A percentile compares a stretch with the other conserved stretches of the same genome.
Conservation (phyloP, 1,139 yeast genomes). For the Magnusiomyces suaveolens region DNA sequence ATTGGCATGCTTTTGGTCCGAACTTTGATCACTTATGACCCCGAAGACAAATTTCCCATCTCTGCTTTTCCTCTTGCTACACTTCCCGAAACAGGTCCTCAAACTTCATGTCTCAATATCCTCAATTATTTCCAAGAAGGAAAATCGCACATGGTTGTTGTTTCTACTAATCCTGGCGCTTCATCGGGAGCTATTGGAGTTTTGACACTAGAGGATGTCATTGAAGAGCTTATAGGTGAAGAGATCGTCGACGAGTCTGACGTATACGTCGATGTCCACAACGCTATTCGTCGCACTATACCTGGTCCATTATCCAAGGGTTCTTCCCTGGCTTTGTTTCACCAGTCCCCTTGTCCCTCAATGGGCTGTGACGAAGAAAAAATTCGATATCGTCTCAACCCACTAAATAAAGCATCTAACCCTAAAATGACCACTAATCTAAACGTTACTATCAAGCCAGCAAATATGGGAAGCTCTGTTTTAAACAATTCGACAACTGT, state of each 20-base stretch:
- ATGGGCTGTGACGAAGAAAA: conserved; percentile 23
- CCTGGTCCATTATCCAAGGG: conserved; percentile 81
- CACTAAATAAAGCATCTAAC: conserved; percentile 63
- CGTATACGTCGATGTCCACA: conserved; percentile 83
- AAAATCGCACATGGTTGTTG: conserved; percentile 93
- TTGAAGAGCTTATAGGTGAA: conserved; percentile 94
- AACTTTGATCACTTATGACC: conserved; percentile 88
- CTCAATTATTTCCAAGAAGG: conserved; percentile 96
- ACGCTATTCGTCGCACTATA: conserved; percentile 60
- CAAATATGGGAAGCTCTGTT: conserved; percentile 1
- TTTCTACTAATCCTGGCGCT: conserved; percentile 78
- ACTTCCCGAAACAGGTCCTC: conserved; percentile 85
- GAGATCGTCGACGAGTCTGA: conserved; percentile 97
- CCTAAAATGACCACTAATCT: conserved; percentile 67
- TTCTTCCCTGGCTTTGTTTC: background rate
- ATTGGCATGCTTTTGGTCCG: conserved; percentile 92
- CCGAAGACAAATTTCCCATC: conserved; percentile 89
- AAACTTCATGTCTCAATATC: conserved; percentile 86
- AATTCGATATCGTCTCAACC: conserved; percentile 25
- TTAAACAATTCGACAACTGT: too few species aligned
- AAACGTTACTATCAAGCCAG: conserved; percentile 33
- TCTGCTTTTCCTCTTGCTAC: conserved; percentile 93
- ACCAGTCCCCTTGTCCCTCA: conserved; percentile 19
- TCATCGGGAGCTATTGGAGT: conserved; percentile 86
- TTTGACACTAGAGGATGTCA: conserved; percentile 91